Conservation (phyloP, 345 rosid genomes). For the Crucihimalaya himalaica region DNA sequence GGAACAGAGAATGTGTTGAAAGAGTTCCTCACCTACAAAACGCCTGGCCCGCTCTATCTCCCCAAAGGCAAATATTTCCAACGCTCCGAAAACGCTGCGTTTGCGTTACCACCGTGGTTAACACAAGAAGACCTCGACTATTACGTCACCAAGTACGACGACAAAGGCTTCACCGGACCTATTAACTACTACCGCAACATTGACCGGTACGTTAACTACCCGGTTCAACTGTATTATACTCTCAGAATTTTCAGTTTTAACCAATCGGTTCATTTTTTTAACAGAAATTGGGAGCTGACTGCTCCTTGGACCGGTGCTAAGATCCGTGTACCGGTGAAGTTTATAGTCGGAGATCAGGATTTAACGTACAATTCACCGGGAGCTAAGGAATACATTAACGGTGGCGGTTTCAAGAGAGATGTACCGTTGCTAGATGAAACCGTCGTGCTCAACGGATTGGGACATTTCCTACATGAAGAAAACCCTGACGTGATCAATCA, state of each 20-base stretch:
- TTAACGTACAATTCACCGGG: constrained; percentile 56
- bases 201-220: constrained; percentile 48
- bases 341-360: constrained; percentile 75
- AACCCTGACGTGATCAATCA: constrained; percentile 58
- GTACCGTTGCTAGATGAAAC: constrained; percentile 76
- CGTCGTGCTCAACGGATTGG: constrained; percentile 69
- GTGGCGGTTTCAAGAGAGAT: constrained; percentile 54
- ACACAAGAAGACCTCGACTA: constrained; percentile 58
- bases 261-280: background rate
- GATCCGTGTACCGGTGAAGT: constrained; percentile 69
- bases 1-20: constrained; percentile 55
- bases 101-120: constrained; percentile 68
- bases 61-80: constrained; percentile 56
- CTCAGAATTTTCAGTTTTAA: background rate
- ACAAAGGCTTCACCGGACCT: constrained; percentile 73
- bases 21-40: constrained; percentile 50
- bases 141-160: constrained; percentile 51
- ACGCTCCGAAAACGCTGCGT: constrained; percentile 27
- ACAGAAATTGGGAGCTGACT: constrained; percentile 77
- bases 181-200: constrained; percentile 79
- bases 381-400: constrained; percentile 54
- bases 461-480: constrained; percentile 73
- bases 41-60: constrained; percentile 56
- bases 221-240: background rate
- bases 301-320: constrained; percentile 63